Evolutionary conservation across 2,329 filamentous ascomycete species (phyloP).

Genomic region (Trichophyton mentagrophytes): DNA sequence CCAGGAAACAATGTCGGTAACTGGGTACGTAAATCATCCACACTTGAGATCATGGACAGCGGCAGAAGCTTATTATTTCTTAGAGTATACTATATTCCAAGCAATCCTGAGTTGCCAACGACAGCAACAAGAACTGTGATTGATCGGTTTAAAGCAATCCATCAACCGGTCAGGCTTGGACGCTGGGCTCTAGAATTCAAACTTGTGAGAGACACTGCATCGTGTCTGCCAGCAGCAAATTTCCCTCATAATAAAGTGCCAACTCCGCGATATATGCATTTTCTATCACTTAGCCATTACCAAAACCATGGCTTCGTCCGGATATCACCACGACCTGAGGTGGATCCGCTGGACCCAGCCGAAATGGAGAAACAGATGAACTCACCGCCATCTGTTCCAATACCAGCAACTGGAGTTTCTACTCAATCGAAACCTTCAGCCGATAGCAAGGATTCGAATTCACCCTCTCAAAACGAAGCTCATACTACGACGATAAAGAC

Average conservation of each 20-base stretch:
- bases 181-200: conserved; percentile 33
- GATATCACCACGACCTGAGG: conserved; percentile 21
- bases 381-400: not conserved
- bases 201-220: conserved; percentile 32
- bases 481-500: conserved; percentile 24
- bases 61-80: not conserved
- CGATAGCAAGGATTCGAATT: not conserved
- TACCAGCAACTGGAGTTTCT: not conserved
- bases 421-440: not conserved
- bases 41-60: not conserved
- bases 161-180: conserved; percentile 25
- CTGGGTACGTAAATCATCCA: conserved; percentile 19
- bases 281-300: conserved; percentile 30
- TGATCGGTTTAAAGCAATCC: conserved; percentile 28
- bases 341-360: conserved; percentile 11
- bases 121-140: conserved; percentile 22
- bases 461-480: not conserved
- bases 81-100: conserved; percentile 33
- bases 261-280: conserved; percentile 30
- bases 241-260: conserved; percentile 19
- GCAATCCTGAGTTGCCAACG: conserved; percentile 29
- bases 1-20: conserved; percentile 11
- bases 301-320: conserved; percentile 31
- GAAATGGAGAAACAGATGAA: not conserved
- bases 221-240: conserved; percentile 25